Conservation (phyloP, 805 yeast species). For the Yamadazyma sp. region DNA sequence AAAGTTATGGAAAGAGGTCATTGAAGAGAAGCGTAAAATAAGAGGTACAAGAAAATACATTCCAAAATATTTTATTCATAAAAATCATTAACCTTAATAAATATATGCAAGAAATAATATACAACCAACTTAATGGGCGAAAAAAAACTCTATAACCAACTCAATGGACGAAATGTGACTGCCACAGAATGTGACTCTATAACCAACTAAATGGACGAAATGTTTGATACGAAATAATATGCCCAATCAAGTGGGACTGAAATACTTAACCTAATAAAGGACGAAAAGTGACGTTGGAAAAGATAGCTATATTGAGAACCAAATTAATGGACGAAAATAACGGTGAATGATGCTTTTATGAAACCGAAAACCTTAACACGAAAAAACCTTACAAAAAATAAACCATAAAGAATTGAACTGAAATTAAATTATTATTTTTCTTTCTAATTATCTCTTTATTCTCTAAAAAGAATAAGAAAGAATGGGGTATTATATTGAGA, state of each 20-base stretch:
- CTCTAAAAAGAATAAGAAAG: neutral
- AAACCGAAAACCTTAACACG: neutral
- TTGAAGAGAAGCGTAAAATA: no score
- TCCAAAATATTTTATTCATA: neutral
- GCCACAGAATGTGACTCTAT: neutral
- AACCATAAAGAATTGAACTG: constrained; percentile 7
- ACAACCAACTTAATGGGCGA: no score
- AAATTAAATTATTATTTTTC: no score
- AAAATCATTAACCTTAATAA: constrained; percentile 1
- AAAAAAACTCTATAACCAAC: constrained; percentile 2
- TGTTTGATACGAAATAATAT: no score
- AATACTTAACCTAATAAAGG: no score
- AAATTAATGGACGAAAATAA: constrained; percentile 7
- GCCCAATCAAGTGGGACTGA: no score
- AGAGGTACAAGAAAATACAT: neutral
- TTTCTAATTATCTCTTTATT: no score
- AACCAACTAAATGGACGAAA: constrained; percentile 9
- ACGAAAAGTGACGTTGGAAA: constrained; percentile 1
- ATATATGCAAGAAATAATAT: no score
- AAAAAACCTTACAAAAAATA: constrained; percentile 8
- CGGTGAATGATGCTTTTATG: neutral
- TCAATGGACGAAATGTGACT: constrained; percentile 6
- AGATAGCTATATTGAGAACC: no score
- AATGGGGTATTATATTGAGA: constrained; percentile 7
- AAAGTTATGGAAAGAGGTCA: no score